Conservation (phyloP, 2,329 filamentous ascomycete genomes). For the Neocatenulostroma microsporum region DNA sequence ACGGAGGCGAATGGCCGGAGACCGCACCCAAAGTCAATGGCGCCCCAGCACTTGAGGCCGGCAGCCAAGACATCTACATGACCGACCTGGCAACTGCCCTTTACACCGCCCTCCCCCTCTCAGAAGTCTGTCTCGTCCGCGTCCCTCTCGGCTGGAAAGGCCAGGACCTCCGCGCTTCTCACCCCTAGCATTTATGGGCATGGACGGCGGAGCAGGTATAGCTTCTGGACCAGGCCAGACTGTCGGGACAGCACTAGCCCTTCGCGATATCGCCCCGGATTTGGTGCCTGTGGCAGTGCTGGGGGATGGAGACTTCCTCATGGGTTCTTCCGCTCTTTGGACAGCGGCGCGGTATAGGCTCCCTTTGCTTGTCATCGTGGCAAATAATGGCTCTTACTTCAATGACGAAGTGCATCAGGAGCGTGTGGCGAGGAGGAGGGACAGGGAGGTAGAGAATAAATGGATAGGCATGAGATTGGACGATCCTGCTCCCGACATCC, state of each 20-base stretch:
- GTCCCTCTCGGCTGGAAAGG: slow-evolving; percentile 15
- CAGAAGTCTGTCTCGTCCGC: slow-evolving; percentile 13
- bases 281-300: slow-evolving; percentile 11
- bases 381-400: slow-evolving; percentile 15
- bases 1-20: slow-evolving; percentile 6
- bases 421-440: slow-evolving; percentile 11
- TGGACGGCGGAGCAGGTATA: slow-evolving; percentile 16
- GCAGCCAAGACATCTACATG: slow-evolving; percentile 12
- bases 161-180: slow-evolving; percentile 7
- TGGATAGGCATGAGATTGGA: slow-evolving; percentile 14
- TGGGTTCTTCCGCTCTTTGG: slow-evolving; percentile 15
- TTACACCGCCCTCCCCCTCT: slow-evolving; percentile 10
- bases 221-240: slow-evolving; percentile 13
- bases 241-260: slow-evolving; percentile 13
- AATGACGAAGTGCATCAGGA: slow-evolving; percentile 17
- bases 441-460: slow-evolving; percentile 11
- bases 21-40: neutral
- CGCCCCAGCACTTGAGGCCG: neutral
- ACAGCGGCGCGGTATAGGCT: slow-evolving; percentile 12
- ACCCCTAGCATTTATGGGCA: slow-evolving; percentile 16
- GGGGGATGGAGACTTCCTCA: slow-evolving; percentile 15
- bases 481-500: slow-evolving; percentile 12
- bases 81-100: slow-evolving; percentile 11
- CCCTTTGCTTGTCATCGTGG: slow-evolving; percentile 10
- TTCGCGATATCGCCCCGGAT: slow-evolving; percentile 2